Percentiles rank a stretch among this genome's conserved stretches.
phyloP scores from a whole-genome alignment of 2,329 filamentous ascomycete species.

The Alternaria hordeiaustralica region DNA sequence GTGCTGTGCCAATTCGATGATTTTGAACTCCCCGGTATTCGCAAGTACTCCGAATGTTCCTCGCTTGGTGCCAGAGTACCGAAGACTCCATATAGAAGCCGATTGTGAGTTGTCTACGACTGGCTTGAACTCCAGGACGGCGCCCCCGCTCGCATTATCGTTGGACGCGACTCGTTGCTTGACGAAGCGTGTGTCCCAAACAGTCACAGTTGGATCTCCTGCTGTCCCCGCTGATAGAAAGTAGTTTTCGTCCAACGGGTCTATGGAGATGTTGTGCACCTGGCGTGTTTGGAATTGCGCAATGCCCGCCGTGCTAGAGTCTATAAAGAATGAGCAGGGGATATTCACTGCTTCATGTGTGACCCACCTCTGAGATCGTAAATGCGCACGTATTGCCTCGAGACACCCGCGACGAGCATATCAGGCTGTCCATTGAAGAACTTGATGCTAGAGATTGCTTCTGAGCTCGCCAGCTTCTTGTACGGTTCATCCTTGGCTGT shows the following conservation, averaged over 20 bases:
- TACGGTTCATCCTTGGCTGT: conserved; percentile 58
- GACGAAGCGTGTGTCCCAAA: conserved; percentile 75
- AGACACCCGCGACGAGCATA: conserved; percentile 76
- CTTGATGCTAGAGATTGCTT: conserved; percentile 81
- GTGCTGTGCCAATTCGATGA: conserved; percentile 62
- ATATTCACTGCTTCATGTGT: conserved; percentile 24
- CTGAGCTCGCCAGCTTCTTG: conserved; percentile 65
- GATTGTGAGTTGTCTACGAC: conserved; percentile 58
- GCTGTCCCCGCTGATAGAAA: conserved; percentile 78
- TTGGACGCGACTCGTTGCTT: conserved; percentile 34
- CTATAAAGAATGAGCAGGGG: conserved; percentile 31
- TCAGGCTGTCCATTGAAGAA: conserved; percentile 82
- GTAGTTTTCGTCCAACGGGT: conserved; percentile 81
- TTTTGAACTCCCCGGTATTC: conserved; percentile 65
- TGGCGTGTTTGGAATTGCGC: conserved; percentile 62
- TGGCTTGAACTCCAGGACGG: conserved; percentile 65
- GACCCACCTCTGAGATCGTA: conserved; percentile 77
- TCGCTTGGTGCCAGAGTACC: conserved; percentile 65
- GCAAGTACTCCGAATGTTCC: conserved; percentile 66
- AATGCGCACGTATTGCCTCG: conserved; percentile 74
- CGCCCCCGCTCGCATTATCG: conserved; percentile 62
- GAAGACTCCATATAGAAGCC: conserved; percentile 66
- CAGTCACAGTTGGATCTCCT: conserved; percentile 74
- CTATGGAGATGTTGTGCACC: conserved; percentile 74
- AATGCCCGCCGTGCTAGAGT: conserved; percentile 53